Percentiles rank a stretch among this genome's conserved stretches.
These are phyloP conservation scores for Fusarium cicatricum DNA, from an alignment of 2,329 filamentous ascomycete genomes.

Conservation along the genomic window DNA sequence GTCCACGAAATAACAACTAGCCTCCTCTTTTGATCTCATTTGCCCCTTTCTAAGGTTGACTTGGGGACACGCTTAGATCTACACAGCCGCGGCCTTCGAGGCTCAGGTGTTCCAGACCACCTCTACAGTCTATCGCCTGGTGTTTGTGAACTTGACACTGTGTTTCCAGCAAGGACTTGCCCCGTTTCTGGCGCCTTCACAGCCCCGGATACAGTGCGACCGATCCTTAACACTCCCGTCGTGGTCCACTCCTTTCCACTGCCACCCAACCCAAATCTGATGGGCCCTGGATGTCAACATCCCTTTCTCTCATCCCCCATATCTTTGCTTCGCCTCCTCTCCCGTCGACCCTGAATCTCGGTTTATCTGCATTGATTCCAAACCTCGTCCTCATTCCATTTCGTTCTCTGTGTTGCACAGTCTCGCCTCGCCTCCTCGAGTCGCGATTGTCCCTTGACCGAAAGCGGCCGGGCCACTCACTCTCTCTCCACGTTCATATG, in stretches of 20 bases:
- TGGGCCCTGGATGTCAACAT: constrained; percentile 40
- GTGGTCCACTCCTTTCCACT: constrained; percentile 19
- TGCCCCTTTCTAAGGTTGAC: constrained; percentile 29
- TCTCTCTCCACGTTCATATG: constrained; percentile 37
- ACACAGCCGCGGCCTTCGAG: constrained; percentile 32
- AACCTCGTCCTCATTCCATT: constrained; percentile 6
- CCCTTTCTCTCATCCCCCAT: constrained; percentile 39
- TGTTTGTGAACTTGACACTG: constrained; percentile 26
- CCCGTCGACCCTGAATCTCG: constrained; percentile 27
- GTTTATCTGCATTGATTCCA: constrained; percentile 26
- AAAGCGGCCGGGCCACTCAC: constrained; percentile 40
- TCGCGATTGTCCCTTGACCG: constrained; percentile 22
- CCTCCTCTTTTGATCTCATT: constrained; percentile 34
- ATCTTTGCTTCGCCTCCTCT: constrained; percentile 30
- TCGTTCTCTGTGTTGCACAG: constrained; percentile 6
- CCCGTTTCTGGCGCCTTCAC: background rate
- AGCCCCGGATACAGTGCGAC: constrained; percentile 33
- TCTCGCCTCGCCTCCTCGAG: constrained; percentile 21
- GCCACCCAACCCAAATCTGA: constrained; percentile 22
- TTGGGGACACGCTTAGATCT: constrained; percentile 26
- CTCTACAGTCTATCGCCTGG: constrained; percentile 29
- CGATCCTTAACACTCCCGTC: constrained; percentile 3
- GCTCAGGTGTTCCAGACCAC: constrained; percentile 28
- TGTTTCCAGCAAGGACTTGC: constrained; percentile 5
- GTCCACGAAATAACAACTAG: constrained; percentile 7